These are phyloP conservation scores for Xylaria sp. DNA, from an alignment of 495 filamentous ascomycete species.

Conservation along the genomic window DNA sequence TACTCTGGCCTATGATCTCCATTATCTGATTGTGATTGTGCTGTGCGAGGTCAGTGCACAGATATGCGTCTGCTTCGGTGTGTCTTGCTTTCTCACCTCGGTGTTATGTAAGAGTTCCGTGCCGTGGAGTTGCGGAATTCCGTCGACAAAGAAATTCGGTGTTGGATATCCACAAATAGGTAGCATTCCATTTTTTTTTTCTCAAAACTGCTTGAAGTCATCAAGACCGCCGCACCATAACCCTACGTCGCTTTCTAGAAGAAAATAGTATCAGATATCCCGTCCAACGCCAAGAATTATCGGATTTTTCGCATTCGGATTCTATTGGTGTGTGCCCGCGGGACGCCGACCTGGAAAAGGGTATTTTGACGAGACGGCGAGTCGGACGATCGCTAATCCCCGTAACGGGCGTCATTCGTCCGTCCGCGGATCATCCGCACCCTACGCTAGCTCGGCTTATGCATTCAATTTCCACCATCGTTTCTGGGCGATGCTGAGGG, in stretches of 20 bases:
- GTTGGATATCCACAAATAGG: background rate
- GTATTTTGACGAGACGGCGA: slow-evolving; percentile 14
- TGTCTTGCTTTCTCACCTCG: background rate
- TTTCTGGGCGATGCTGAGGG: slow-evolving; percentile 6
- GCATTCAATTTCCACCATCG: slow-evolving; percentile 8
- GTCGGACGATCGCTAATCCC: slow-evolving; percentile 23
- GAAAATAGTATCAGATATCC: background rate
- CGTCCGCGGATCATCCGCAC: background rate
- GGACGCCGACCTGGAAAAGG: background rate
- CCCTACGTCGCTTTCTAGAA: background rate
- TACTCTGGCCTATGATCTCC: background rate
- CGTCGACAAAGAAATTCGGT: background rate
- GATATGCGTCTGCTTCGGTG: background rate
- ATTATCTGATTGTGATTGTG: background rate
- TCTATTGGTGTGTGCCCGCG: background rate
- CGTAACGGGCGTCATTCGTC: slow-evolving; percentile 12
- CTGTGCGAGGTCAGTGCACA: background rate
- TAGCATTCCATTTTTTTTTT: background rate
- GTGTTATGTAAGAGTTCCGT: slow-evolving; percentile 7
- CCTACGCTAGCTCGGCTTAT: background rate
- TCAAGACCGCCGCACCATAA: background rate
- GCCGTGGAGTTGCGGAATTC: slow-evolving; percentile 9
- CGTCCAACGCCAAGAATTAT: background rate
- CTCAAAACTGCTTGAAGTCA: no score
- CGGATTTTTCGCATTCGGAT: slow-evolving; percentile 7